Evolutionary conservation across 1,284 basidiomycete species (phyloP), one percentile per base, ranked within the genome.

Genomic region (Amylostereum areolatum): DNA sequence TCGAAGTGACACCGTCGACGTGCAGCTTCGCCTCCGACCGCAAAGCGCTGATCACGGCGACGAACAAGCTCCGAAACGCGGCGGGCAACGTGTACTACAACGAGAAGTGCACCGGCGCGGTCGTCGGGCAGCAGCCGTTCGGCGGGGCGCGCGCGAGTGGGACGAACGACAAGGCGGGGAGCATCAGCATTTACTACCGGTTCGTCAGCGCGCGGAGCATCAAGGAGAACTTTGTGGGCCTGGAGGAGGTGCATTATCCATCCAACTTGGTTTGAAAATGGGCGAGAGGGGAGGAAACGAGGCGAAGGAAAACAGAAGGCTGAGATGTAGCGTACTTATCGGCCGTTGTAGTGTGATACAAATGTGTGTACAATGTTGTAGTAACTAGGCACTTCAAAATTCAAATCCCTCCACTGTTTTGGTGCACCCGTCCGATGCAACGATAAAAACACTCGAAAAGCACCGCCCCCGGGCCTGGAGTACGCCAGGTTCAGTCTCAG

Each of bases 101-200:
- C 70, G 92, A 95, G 62, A 95, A 93, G 66, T 96, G 91, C 70
- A 97, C 96, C 0, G 96, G 96, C 52, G 96, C 96, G 28, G 89
- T 92, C 43, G 92, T 97, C 29, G 92, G 91, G 5, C 94, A 97
- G 67, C 96, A 99, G 69, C 94, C 96, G 5, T 99, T 99, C 66
- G 96, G 96, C 49, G 97, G 96, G 50, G 92, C 85, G 5, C 82
- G 96, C 43, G 92, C 81, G 25, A 92, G 89, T 59, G 96, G 97
- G 30, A 99, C 97, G 55, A 98, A 98, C 74, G 97, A 99, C 72
- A 99, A 98, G 75, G 91, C 93, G 1, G 96, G 96, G 11, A 92
- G 89, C 56, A 85, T 94, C 57, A 82, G 78, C 59, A 90, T 97
- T 64, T 95, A 91, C 72, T 92, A 89, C 68, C 76, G 92, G 52